Conservation (phyloP, 2,329 filamentous ascomycete genomes). For the Verticillium zaregamsianum region DNA sequence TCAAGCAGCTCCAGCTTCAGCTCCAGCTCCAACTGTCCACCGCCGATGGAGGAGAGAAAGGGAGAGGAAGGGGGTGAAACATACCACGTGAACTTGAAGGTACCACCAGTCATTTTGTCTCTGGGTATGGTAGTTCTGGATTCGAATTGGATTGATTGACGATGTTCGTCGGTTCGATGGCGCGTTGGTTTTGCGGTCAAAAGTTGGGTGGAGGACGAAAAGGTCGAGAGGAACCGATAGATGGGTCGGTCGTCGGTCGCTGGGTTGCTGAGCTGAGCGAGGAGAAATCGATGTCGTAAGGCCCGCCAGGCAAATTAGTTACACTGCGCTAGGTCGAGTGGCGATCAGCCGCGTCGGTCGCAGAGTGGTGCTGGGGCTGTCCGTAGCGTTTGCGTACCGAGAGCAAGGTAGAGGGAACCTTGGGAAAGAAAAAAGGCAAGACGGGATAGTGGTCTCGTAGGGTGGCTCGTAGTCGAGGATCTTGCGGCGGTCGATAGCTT, state of each 20-base stretch:
- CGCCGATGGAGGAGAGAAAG: not conserved
- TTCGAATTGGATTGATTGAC: not conserved
- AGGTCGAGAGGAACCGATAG: not conserved
- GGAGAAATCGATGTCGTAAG: not conserved
- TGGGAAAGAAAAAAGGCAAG: not conserved
- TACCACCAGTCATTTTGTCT: not conserved
- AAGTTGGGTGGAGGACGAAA: not conserved
- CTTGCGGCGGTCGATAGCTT: not conserved
- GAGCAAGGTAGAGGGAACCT: too few relatives aligned
- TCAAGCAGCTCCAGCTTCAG: not conserved
- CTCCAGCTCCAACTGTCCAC: not conserved
- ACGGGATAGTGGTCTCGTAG: not conserved
- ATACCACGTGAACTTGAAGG: slow-evolving; percentile 15
- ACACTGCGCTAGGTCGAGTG: not conserved
- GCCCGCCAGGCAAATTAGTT: not conserved
- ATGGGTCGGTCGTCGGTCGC: not conserved
- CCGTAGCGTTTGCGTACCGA: not conserved
- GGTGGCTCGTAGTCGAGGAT: not conserved
- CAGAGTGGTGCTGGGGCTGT: not conserved
- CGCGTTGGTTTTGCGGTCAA: not conserved
- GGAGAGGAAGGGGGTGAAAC: not conserved
- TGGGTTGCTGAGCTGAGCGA: not conserved
- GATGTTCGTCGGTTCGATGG: not conserved
- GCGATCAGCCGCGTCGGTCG: not conserved
- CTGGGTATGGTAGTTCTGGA: not conserved